Percentiles rank a stretch among this genome's conserved stretches.
phyloP scores from a whole-genome alignment of 176 grass and related monocot species.

The Chloris gayana region DNA sequence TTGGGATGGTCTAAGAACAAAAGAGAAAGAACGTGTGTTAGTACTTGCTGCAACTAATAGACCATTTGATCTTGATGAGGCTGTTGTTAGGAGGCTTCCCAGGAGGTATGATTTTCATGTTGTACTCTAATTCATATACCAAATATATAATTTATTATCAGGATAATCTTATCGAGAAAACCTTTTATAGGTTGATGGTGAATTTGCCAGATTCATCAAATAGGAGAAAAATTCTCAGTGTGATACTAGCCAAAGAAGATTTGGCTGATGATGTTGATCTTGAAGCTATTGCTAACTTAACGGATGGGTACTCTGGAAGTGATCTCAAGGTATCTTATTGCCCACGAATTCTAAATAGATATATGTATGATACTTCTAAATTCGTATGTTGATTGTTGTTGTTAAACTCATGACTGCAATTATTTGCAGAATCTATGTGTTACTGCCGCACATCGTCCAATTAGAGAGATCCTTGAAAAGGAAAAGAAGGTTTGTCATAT shows the following conservation, averaged over 20 bases:
- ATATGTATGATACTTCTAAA: neutral
- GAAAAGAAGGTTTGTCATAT: conserved; percentile 82
- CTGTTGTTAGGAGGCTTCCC: conserved; percentile 95
- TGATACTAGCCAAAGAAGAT: conserved; percentile 96
- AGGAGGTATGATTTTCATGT: conserved; percentile 57
- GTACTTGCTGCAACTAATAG: conserved; percentile 98
- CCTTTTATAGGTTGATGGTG: conserved; percentile 91
- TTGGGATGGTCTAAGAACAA: conserved; percentile 95
- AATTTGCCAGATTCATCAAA: conserved; percentile 91
- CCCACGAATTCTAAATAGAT: neutral
- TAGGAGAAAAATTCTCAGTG: conserved; percentile 86
- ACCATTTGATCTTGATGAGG: conserved; percentile 98
- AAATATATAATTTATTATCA: conserved; percentile 17
- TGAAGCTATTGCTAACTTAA: conserved; percentile 85
- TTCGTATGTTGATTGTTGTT: neutral
- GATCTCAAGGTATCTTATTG: conserved; percentile 77
- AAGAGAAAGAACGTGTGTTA: conserved; percentile 93
- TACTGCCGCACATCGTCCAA: conserved; percentile 89
- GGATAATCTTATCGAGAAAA: neutral
- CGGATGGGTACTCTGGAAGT: conserved; percentile 94
- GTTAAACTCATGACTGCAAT: neutral
- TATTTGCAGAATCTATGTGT: conserved; percentile 86
- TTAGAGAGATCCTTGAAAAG: conserved; percentile 92
- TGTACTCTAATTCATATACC: neutral
- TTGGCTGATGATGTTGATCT: conserved; percentile 75